Evolutionary conservation across 768 basidiomycete genomes (phyloP), one percentile per base, ranked within the genome.

Genomic region (Rhodosporidiobolus odoratus): DNA sequence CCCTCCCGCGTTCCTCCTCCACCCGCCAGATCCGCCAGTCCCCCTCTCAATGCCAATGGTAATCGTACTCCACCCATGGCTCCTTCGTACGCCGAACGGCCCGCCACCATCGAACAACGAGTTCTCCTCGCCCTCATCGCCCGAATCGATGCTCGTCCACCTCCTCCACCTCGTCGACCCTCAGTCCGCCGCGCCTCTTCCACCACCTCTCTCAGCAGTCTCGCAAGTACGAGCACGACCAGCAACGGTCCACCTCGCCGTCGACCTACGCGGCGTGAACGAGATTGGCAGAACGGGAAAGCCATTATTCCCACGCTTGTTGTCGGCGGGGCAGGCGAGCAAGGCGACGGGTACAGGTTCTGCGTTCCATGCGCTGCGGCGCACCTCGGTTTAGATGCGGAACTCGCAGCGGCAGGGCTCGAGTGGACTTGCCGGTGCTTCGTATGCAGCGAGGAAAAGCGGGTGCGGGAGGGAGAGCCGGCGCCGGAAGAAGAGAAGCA

Each of bases 381-480:
- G 10, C 64, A 65, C 35, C 56, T 65, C 35, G 64, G 54, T 4
- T 9, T 65, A 7, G 64, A 65, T 4, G 45, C 13, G 2, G 47
- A 61, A 27, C 23, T 61, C 2, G 23, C 3, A 9, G 34, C 17
- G 45, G 7, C 21, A 7, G 48, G 48, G n/a, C n/a, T 52, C 3
- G 37, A 19, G 52, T 27, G 43, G 66, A 16, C 27, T n/a, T 69
- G 68, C 34, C 4, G 34, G 30, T 65, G 62, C 52, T 7, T n/a
- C 1, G 62, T 69, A 19, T 69, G 68, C 53, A 1, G 3, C 2
- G 69, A 70, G 43, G 69, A 70, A 45, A 12, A 64, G 58, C 43
- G 59, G 27, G 58, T 65, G 32, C 35, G 60, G 30, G 50, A 43
- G 7, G 48, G 30, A 3, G 58, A 32, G 30, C 37, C 9, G 19